A percentile compares a stretch with the other conserved stretches of the same genome.
Evolutionary conservation across 2,329 filamentous ascomycete genomes (phyloP).

Genomic region (Aspergillus vadensis): DNA sequence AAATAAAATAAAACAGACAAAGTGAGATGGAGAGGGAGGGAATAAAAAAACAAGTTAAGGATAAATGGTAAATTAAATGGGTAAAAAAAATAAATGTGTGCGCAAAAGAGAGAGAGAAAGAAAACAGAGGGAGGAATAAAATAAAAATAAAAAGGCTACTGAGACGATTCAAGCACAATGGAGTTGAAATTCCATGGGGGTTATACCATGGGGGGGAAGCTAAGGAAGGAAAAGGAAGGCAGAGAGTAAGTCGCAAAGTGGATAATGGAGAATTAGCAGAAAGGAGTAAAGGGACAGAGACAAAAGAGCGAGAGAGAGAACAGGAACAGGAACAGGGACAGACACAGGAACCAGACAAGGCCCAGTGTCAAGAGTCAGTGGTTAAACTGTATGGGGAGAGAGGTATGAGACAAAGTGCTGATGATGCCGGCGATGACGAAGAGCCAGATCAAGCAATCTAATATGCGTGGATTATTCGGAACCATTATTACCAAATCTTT

Average conservation of each 20-base stretch:
- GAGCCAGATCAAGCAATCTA: conserved; percentile 6
- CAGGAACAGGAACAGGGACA: neutral
- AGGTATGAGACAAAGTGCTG: conserved; percentile 2
- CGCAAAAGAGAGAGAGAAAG: neutral
- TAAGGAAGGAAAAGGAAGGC: conserved; percentile 1
- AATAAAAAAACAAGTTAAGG: conserved; percentile 11
- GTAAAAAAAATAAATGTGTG: conserved; percentile 5
- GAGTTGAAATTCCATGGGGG: neutral
- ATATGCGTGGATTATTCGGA: conserved; percentile 7
- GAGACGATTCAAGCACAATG: neutral
- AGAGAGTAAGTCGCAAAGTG: conserved; percentile 1
- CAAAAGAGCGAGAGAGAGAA: neutral
- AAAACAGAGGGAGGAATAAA: neutral
- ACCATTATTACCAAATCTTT: conserved; percentile 5
- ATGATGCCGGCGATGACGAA: conserved; percentile 9
- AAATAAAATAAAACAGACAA: neutral
- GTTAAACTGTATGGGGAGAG: neutral
- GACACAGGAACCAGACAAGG: neutral
- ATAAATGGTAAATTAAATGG: conserved; percentile 5
- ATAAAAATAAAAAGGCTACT: neutral
- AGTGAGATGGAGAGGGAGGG: neutral
- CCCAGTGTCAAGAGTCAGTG: neutral
- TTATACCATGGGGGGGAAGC: neutral
- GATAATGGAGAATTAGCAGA: conserved; percentile 5
- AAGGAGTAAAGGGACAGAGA: conserved; percentile 2